These are phyloP conservation scores for Dendryphion nanum DNA, from an alignment of 2,329 filamentous ascomycete genomes.

Conservation along the genomic window DNA sequence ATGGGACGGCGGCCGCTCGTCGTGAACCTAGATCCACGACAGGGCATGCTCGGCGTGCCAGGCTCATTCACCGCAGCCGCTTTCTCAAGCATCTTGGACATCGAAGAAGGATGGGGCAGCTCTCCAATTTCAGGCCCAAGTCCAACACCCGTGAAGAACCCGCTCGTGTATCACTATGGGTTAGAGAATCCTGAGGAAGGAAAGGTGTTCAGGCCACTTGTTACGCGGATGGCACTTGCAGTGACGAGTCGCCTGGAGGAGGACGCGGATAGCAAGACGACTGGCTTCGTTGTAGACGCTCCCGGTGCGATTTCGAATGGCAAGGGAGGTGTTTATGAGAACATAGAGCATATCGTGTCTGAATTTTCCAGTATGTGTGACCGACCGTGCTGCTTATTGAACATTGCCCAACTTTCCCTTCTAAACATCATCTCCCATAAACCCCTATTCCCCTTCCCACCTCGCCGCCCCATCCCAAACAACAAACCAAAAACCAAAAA, in stretches of 20 bases:
- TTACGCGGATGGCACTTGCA: slow-evolving; percentile 74
- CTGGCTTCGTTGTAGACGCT: slow-evolving; percentile 85
- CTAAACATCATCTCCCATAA: slow-evolving; percentile 1
- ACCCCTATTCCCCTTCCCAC: slow-evolving; percentile 1
- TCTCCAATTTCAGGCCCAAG: slow-evolving; percentile 90
- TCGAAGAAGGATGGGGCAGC: slow-evolving; percentile 85
- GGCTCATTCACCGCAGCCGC: slow-evolving; percentile 84
- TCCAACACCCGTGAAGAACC: slow-evolving; percentile 84
- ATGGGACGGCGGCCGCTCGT: slow-evolving; percentile 73
- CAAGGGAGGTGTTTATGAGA: slow-evolving; percentile 65
- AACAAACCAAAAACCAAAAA: background rate
- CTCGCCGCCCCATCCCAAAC: background rate
- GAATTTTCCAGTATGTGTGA: slow-evolving; percentile 59
- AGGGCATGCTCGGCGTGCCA: slow-evolving; percentile 57
- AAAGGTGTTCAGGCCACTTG: slow-evolving; percentile 69
- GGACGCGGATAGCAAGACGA: slow-evolving; percentile 66
- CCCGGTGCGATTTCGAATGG: slow-evolving; percentile 67
- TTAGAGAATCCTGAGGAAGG: slow-evolving; percentile 67
- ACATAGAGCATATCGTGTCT: slow-evolving; percentile 76
- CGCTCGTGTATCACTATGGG: slow-evolving; percentile 87
- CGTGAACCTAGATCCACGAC: slow-evolving; percentile 79
- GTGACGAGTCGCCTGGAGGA: slow-evolving; percentile 75
- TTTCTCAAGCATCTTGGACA: slow-evolving; percentile 82
- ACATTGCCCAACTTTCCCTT: too few species aligned
- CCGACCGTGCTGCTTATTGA: too few species aligned